Evolutionary conservation across 164 flowering plant species (phyloP).

Genomic region (Dillenia turbinata): DNA sequence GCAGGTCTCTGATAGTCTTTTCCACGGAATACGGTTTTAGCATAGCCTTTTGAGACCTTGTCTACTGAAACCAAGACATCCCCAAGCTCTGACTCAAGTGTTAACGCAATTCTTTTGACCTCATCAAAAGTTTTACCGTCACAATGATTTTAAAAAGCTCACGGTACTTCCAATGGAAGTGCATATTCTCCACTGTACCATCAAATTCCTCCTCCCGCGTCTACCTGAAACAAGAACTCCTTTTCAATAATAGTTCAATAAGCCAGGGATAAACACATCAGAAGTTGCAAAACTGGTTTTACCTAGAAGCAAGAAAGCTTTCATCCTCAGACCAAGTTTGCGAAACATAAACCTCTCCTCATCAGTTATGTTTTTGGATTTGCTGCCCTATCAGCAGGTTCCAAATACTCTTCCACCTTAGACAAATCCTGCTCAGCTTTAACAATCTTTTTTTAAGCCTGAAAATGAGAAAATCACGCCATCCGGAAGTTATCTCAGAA

Average conservation of each 20-base stretch:
- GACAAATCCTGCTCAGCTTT: constrained; percentile 68
- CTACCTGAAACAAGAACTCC: constrained; percentile 56
- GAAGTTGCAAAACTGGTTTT: constrained; percentile 10
- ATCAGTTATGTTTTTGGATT: constrained; percentile 76
- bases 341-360: constrained; percentile 97
- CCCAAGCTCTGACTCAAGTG: constrained; percentile 93
- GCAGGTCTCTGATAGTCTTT: constrained; percentile 77
- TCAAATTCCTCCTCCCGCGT: constrained; percentile 95
- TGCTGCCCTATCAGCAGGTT: constrained; percentile 48
- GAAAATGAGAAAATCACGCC: constrained; percentile 2
- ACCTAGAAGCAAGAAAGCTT: constrained; percentile 93
- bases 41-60: constrained; percentile 81
- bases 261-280: not conserved
- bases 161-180: constrained; percentile 96
- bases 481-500: too few relatives aligned
- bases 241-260: not conserved
- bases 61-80: constrained; percentile 91
- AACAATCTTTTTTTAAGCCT: constrained; percentile 70
- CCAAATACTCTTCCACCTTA: constrained; percentile 73
- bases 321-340: constrained; percentile 91
- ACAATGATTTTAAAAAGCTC: constrained; percentile 78
- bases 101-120: constrained; percentile 66
- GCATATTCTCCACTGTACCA: constrained; percentile 97
- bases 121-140: constrained; percentile 63
- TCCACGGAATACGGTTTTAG: constrained; percentile 75